These are phyloP conservation scores for Neofusicoccum ribis DNA, from an alignment of 2,329 filamentous ascomycete species.

Conservation along the genomic window DNA sequence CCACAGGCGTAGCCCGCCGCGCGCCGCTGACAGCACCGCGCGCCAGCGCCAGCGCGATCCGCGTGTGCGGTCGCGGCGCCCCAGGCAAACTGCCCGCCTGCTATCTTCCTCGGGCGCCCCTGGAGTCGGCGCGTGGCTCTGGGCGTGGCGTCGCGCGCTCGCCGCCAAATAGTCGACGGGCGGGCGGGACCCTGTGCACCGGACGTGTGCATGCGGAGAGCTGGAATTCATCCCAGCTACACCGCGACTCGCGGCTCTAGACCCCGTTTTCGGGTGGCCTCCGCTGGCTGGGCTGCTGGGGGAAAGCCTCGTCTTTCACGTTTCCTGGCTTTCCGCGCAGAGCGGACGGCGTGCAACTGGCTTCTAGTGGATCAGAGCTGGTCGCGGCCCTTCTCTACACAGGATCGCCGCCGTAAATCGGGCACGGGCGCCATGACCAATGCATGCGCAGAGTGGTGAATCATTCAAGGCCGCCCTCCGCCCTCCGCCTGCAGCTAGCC, in stretches of 20 bases:
- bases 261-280: background rate
- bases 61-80: too few relatives aligned
- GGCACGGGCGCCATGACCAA: background rate
- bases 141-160: background rate
- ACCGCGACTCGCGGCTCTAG: conserved; percentile 3
- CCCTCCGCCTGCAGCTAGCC: conserved; percentile 2
- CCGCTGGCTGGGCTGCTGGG: background rate
- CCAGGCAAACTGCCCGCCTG: background rate
- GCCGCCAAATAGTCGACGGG: background rate
- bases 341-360: background rate
- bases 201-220: background rate
- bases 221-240: background rate
- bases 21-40: conserved; percentile 1
- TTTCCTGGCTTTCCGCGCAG: background rate
- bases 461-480: background rate
- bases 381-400: conserved; percentile 4
- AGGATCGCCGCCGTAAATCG: conserved; percentile 8
- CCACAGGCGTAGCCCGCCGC: background rate
- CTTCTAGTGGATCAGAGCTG: background rate
- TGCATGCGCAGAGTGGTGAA: conserved; percentile 5
- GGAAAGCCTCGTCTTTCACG: background rate
- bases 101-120: background rate
- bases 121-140: background rate
- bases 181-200: conserved; percentile 2
- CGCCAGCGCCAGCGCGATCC: background rate